These are phyloP conservation scores for Picea abies DNA, from an alignment of 83 land plant species.

Conservation along the genomic window DNA sequence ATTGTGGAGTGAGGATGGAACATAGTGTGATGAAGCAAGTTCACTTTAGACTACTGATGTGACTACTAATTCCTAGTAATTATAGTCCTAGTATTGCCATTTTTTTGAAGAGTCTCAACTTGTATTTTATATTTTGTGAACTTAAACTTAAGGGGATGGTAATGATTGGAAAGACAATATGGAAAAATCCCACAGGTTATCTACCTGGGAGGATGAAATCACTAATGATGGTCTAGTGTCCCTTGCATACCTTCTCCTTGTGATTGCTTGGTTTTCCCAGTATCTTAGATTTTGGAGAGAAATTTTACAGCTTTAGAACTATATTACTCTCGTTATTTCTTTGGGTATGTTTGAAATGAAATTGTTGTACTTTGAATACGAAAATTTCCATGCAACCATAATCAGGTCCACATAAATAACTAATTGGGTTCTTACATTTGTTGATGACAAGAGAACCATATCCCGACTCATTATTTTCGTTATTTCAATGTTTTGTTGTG, in stretches of 20 bases:
- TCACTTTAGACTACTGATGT: too few relatives aligned
- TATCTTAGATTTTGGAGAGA: conserved; percentile 29
- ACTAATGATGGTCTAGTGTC: conserved; percentile 29
- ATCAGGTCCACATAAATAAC: conserved; percentile 67
- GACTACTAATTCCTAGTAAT: too few relatives aligned
- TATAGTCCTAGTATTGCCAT: too few relatives aligned
- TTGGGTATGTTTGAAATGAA: conserved; percentile 31
- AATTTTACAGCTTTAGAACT: conserved; percentile 28
- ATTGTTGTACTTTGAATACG: conserved; percentile 69
- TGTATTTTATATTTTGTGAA: conserved; percentile 28
- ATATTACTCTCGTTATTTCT: conserved; percentile 28
- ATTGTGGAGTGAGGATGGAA: too few relatives aligned
- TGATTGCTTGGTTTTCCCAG: conserved; percentile 23
- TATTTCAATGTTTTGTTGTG: conserved; percentile 85
- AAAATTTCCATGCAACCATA: conserved; percentile 69
- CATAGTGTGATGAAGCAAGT: too few relatives aligned
- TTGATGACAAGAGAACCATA: conserved; percentile 57
- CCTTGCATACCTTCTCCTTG: conserved; percentile 26
- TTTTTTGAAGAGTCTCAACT: not conserved
- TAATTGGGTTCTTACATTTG: conserved; percentile 82
- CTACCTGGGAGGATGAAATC: conserved; percentile 35
- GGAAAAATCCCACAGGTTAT: conserved; percentile 36
- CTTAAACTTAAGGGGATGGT: conserved; percentile 18
- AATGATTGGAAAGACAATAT: conserved; percentile 22
- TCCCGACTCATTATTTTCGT: conserved; percentile 63